phyloP scores from a whole-genome alignment of 305 asterid species.

The Fraxinus sp. region DNA sequence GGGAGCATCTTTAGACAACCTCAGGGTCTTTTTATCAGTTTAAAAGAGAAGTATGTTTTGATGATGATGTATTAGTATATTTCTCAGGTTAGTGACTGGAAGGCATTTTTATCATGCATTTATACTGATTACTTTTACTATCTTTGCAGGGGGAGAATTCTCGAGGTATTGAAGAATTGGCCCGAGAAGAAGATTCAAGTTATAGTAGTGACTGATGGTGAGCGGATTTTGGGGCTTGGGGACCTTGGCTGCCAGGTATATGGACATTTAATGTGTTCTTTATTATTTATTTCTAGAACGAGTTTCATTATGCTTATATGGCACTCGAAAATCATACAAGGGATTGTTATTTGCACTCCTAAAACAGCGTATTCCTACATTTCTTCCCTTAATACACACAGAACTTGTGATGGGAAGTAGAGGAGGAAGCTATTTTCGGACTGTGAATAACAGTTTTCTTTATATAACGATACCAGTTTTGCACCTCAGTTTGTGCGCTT shows the following conservation, averaged over 20 bases:
- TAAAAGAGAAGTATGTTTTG: constrained; percentile 74
- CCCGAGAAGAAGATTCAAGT: constrained; percentile 94
- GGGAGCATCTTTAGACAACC: constrained; percentile 91
- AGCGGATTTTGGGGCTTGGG: constrained; percentile 95
- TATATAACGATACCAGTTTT: neutral
- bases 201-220: constrained; percentile 94
- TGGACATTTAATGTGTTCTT: neutral
- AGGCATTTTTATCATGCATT: constrained; percentile 11
- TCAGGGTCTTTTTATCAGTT: constrained; percentile 94
- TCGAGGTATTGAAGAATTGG: constrained; percentile 91
- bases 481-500: neutral
- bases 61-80: neutral
- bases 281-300: neutral
- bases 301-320: neutral
- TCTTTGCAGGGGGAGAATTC: constrained; percentile 77
- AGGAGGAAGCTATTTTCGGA: neutral
- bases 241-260: constrained; percentile 96
- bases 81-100: constrained; percentile 10
- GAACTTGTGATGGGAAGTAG: neutral
- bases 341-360: neutral
- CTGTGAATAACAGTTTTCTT: neutral
- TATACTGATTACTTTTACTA: constrained; percentile 28
- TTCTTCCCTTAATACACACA: neutral
- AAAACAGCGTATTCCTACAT: neutral
- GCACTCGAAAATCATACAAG: neutral